phyloP scores from a whole-genome alignment of 371 early-diverging fungal genomes.

The Gilbertella persicaria region DNA sequence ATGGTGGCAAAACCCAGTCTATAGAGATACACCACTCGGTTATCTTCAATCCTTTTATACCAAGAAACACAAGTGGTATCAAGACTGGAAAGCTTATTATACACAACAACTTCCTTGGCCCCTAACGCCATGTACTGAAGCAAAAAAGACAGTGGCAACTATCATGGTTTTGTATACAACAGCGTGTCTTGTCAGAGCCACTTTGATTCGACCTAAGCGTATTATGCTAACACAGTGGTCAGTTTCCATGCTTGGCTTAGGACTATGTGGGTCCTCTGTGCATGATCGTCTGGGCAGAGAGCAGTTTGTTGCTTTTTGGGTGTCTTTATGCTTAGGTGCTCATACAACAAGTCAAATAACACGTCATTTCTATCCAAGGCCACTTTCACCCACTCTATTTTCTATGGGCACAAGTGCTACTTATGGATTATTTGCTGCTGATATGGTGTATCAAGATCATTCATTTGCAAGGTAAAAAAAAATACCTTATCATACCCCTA shows the following conservation, averaged over 20 bases:
- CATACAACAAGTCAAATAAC: constrained; percentile 62
- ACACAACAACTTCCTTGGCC: too few relatives aligned
- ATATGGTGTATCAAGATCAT: constrained; percentile 60
- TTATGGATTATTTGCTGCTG: constrained; percentile 62
- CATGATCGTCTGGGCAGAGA: constrained; percentile 56
- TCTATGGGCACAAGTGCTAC: constrained; percentile 74
- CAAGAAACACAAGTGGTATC: too few relatives aligned
- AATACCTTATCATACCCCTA: too few relatives aligned
- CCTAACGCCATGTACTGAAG: constrained; percentile 39
- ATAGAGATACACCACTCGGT: not conserved
- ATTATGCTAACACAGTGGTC: constrained; percentile 62
- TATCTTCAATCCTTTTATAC: not conserved
- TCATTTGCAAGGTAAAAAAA: too few relatives aligned
- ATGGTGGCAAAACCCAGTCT: constrained; percentile 12
- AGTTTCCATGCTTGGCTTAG: constrained; percentile 68
- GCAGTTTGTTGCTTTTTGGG: constrained; percentile 76
- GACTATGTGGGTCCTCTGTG: constrained; percentile 56
- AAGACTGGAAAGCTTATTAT: too few relatives aligned
- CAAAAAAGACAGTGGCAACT: constrained; percentile 51
- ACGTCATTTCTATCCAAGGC: constrained; percentile 36
- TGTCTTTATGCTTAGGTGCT: constrained; percentile 63
- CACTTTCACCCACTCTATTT: constrained; percentile 64
- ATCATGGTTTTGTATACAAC: constrained; percentile 62
- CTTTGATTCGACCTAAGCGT: not conserved
- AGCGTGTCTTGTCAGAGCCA: constrained; percentile 49